These are phyloP conservation scores for Orbilia quercus DNA, from an alignment of 2,329 filamentous ascomycete genomes.

Conservation along the genomic window DNA sequence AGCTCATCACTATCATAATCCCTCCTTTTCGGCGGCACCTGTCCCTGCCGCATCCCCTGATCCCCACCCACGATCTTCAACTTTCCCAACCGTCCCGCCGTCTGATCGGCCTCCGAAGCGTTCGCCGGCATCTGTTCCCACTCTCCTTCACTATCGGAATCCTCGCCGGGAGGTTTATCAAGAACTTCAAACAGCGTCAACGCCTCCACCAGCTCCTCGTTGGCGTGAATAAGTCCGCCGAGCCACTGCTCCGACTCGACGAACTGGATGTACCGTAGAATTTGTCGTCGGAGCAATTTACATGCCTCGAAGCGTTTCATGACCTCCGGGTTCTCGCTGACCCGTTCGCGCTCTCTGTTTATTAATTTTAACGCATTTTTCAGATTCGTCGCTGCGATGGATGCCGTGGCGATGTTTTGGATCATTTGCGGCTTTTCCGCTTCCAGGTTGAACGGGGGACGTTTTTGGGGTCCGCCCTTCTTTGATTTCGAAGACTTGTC, in stretches of 20 bases:
- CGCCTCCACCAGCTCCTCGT: conserved; percentile 93
- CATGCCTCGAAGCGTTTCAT: conserved; percentile 83
- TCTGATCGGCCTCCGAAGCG: conserved; percentile 63
- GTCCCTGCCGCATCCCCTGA: conserved; percentile 61
- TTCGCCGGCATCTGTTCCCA: conserved; percentile 74
- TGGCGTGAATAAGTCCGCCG: conserved; percentile 88
- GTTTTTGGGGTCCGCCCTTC: conserved; percentile 70
- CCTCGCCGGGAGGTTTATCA: conserved; percentile 82
- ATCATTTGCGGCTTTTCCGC: conserved; percentile 89
- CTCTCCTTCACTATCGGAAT: conserved; percentile 73
- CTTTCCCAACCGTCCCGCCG: conserved; percentile 67
- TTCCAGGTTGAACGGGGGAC: conserved; percentile 81
- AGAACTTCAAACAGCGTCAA: conserved; percentile 95
- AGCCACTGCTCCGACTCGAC: conserved; percentile 93
- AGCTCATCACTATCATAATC: conserved; percentile 69
- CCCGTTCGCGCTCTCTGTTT: conserved; percentile 86
- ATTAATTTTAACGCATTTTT: conserved; percentile 87
- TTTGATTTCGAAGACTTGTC: conserved; percentile 61
- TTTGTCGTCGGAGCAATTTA: conserved; percentile 83
- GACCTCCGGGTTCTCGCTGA: conserved; percentile 83
- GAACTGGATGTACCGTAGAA: conserved; percentile 90
- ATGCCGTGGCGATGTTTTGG: conserved; percentile 85
- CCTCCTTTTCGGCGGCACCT: conserved; percentile 60
- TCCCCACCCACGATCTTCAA: conserved; percentile 65
- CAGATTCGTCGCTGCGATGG: conserved; percentile 89